Percentiles rank a stretch among this genome's conserved stretches.
Evolutionary conservation across 2,329 filamentous ascomycete species (phyloP).

Genomic region (Colletotrichum higginsianum): DNA sequence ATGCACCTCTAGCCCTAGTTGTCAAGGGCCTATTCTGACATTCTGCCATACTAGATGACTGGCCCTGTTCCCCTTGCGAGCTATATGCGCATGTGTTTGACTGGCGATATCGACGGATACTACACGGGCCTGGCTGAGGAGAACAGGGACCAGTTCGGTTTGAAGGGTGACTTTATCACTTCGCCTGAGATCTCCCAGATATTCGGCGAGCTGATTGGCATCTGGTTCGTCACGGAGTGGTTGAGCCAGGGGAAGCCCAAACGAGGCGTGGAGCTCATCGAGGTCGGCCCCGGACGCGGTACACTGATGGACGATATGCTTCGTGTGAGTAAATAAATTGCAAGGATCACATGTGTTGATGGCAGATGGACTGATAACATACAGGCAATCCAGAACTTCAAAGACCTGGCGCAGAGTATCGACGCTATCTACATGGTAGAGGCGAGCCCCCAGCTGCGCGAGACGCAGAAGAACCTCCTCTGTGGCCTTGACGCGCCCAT

Average conservation of each 20-base stretch:
- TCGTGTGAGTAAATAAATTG: slow-evolving; percentile 70
- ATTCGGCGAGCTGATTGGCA: slow-evolving; percentile 92
- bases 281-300: slow-evolving; percentile 93
- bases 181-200: slow-evolving; percentile 98
- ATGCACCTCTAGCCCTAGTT: too few species aligned
- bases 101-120: slow-evolving; percentile 90
- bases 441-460: slow-evolving; percentile 84
- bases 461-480: slow-evolving; percentile 84
- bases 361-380: slow-evolving; percentile 11
- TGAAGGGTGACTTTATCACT: slow-evolving; percentile 94
- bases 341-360: not conserved
- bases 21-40: slow-evolving; percentile 6
- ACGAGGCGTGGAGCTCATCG: slow-evolving; percentile 87
- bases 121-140: slow-evolving; percentile 83
- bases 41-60: slow-evolving; percentile 66
- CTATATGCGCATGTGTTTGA: slow-evolving; percentile 99
- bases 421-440: slow-evolving; percentile 95
- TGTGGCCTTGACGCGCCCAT: slow-evolving; percentile 80
- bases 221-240: slow-evolving; percentile 98
- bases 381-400: slow-evolving; percentile 90
- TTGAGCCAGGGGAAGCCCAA: slow-evolving; percentile 86
- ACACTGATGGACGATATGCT: slow-evolving; percentile 98
- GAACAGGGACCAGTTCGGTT: slow-evolving; percentile 89
- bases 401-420: slow-evolving; percentile 80
- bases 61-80: slow-evolving; percentile 92